Percentiles rank a stretch among this genome's conserved stretches.
Evolutionary conservation across 371 early-diverging fungal genomes (phyloP).

Genomic region (Mortierella sp.): DNA sequence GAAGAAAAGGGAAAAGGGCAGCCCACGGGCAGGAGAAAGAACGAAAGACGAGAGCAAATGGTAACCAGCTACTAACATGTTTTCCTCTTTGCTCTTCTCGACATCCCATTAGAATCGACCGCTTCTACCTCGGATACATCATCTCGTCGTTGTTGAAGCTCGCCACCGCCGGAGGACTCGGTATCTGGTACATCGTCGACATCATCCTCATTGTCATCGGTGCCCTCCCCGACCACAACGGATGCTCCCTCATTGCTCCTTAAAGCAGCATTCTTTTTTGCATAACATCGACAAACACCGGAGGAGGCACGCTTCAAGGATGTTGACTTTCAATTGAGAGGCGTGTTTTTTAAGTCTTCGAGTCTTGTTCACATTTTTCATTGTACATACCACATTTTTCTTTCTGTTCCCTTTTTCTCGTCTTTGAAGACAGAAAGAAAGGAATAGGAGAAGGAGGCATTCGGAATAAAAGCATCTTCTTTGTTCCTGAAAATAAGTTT

Average conservation of each 20-base stretch:
- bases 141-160: slow-evolving; percentile 65
- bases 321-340: background rate
- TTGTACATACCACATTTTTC: slow-evolving; percentile 7
- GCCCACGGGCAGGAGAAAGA: no score
- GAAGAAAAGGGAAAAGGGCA: background rate
- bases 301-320: background rate
- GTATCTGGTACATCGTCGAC: slow-evolving; percentile 59
- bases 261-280: slow-evolving; percentile 15
- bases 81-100: background rate
- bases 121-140: slow-evolving; percentile 77
- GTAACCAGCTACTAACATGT: background rate
- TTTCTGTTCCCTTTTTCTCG: background rate
- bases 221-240: slow-evolving; percentile 58
- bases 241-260: slow-evolving; percentile 46
- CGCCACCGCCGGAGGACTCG: slow-evolving; percentile 57
- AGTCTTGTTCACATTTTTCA: slow-evolving; percentile 2
- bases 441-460: background rate
- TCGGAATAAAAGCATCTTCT: background rate
- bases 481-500: slow-evolving; percentile 4
- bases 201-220: slow-evolving; percentile 53
- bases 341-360: background rate
- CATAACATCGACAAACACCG: background rate
- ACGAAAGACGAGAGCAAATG: background rate
- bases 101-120: slow-evolving; percentile 61
- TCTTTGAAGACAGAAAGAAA: background rate